Conservation (phyloP, 1,284 basidiomycete species). For the Moesziomyces aphidis region DNA sequence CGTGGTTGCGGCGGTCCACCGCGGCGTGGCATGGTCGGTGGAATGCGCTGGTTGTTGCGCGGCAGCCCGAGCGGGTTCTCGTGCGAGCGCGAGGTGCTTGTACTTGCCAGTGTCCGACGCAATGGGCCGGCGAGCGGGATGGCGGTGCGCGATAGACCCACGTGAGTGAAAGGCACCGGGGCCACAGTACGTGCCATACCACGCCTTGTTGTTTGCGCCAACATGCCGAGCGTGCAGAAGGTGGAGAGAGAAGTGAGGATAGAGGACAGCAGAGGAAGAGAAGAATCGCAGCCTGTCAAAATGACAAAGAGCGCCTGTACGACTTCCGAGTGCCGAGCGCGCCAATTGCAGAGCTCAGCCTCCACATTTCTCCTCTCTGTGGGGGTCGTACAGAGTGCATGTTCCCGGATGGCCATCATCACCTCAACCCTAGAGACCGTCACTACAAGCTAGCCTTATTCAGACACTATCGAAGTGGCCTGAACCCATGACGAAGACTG, state of each 20-base stretch:
- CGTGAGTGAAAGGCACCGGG: neutral
- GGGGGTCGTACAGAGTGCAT: neutral
- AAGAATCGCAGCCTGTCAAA: neutral
- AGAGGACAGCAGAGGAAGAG: no score
- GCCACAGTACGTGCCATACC: neutral
- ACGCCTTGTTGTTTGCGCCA: neutral
- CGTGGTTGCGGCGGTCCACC: slow-evolving; percentile 70
- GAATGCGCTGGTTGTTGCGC: slow-evolving; percentile 55
- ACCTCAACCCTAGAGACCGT: neutral
- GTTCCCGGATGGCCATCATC: neutral
- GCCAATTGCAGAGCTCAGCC: slow-evolving; percentile 17
- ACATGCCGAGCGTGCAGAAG: neutral
- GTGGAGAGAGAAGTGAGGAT: neutral
- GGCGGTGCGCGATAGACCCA: neutral
- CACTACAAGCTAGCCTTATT: neutral
- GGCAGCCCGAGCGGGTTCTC: slow-evolving; percentile 64
- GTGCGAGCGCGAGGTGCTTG: slow-evolving; percentile 22
- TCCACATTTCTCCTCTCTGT: slow-evolving; percentile 19
- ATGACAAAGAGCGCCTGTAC: no score
- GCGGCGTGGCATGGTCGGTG: slow-evolving; percentile 61
- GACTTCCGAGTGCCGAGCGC: slow-evolving; percentile 21
- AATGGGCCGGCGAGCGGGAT: neutral
- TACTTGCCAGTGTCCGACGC: slow-evolving; percentile 1
- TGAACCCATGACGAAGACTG: neutral
- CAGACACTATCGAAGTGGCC: no score